A percentile compares a stretch with the other conserved stretches of the same genome.
phyloP scores from a whole-genome alignment of 371 early-diverging fungal genomes.

The Rhizopus stolonifer region DNA sequence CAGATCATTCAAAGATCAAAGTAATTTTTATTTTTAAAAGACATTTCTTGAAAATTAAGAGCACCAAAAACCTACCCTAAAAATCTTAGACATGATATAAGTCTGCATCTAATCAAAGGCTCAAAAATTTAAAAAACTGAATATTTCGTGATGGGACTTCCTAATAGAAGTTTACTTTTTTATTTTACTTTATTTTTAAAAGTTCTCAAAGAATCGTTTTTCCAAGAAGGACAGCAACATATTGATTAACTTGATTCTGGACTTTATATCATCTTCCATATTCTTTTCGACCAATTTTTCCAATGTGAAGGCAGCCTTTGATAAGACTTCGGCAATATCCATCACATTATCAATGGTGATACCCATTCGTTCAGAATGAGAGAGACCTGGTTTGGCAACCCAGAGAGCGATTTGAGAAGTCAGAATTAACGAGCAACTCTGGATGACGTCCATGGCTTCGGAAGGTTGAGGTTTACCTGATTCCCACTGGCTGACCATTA shows the following conservation, averaged over 20 bases:
- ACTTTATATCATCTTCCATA: slow-evolving; percentile 4
- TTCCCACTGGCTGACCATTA: slow-evolving; percentile 24
- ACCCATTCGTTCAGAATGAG: slow-evolving; percentile 20
- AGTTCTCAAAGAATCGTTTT: slow-evolving; percentile 11
- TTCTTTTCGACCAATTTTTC: slow-evolving; percentile 12
- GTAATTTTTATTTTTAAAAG: slow-evolving; percentile 2
- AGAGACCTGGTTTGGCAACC: slow-evolving; percentile 36
- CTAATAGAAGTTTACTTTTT: no score
- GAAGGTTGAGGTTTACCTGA: slow-evolving; percentile 3
- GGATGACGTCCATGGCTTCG: slow-evolving; percentile 22
- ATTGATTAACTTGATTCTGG: slow-evolving; percentile 10
- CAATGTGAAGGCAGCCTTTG: slow-evolving; percentile 11
- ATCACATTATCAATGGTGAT: slow-evolving; percentile 30
- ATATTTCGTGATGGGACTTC: no score
- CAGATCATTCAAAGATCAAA: slow-evolving; percentile 5
- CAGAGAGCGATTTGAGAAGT: slow-evolving; percentile 34
- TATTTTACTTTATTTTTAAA: no score
- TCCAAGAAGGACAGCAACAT: slow-evolving; percentile 9
- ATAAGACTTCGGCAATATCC: slow-evolving; percentile 25
- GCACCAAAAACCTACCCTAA: no score
- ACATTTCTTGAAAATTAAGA: no score
- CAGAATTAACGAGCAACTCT: slow-evolving; percentile 28
- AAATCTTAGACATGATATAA: no score
- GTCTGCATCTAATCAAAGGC: no score
- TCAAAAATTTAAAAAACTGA: no score